Conservation (phyloP, 1,139 yeast genomes). For the Saccharomycopsis phalli region DNA sequence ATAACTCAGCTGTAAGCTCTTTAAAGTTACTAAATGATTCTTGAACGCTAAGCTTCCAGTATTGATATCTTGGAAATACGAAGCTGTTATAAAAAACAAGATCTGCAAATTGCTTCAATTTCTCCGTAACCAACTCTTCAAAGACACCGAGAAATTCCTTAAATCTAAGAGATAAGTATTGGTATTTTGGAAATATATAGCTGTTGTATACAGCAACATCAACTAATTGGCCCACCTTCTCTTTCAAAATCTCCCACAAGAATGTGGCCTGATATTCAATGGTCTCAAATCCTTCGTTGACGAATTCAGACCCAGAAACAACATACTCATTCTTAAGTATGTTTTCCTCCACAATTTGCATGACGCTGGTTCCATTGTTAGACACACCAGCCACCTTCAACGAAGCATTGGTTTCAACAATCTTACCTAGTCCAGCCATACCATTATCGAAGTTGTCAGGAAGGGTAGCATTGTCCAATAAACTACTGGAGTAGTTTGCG, state of each 20-base stretch:
- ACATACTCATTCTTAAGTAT: neutral
- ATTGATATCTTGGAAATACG: slow-evolving; percentile 6
- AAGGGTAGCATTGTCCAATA: neutral
- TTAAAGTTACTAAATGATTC: neutral
- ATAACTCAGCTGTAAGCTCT: slow-evolving; percentile 1
- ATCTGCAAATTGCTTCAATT: neutral
- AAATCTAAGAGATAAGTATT: neutral
- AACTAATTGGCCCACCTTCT: neutral
- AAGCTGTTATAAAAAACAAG: slow-evolving; percentile 2
- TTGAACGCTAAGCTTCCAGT: neutral
- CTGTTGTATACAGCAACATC: slow-evolving; percentile 1
- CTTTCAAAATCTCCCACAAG: neutral
- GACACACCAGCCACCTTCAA: no score
- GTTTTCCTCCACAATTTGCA: neutral
- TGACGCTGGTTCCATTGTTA: neutral
- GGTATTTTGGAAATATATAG: slow-evolving; percentile 5
- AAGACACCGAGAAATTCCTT: neutral
- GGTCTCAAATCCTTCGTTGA: no score
- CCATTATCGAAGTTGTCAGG: neutral
- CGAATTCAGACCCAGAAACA: neutral
- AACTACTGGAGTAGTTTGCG: neutral
- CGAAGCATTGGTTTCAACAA: neutral
- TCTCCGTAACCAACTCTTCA: neutral
- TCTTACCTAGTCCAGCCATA: neutral
- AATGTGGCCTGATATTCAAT: no score